Evolutionary conservation across 2,329 filamentous ascomycete species (phyloP).

Genomic region (Dryadomyces quercus-mongolicae): DNA sequence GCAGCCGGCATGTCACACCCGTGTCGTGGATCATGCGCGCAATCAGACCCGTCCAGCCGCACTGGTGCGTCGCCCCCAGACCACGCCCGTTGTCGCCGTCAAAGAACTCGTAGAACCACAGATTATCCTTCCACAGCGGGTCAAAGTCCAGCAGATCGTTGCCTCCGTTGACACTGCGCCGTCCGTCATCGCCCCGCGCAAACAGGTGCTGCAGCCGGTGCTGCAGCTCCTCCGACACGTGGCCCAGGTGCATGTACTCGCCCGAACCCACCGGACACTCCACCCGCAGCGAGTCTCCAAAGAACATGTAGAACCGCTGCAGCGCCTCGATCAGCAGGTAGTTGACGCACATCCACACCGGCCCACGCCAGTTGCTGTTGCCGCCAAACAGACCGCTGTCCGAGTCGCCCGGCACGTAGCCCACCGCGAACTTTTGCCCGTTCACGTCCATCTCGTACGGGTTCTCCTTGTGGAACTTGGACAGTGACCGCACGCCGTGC

Average conservation of each 20-base stretch:
- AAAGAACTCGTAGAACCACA: conserved; percentile 98
- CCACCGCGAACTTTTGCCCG: conserved; percentile 74
- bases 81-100: conserved; percentile 85
- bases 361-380: conserved; percentile 96
- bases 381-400: conserved; percentile 91
- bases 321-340: conserved; percentile 88
- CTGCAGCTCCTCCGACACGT: conserved; percentile 89
- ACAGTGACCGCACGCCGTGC: conserved; percentile 83
- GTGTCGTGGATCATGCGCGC: conserved; percentile 97
- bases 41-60: conserved; percentile 90
- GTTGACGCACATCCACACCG: conserved; percentile 94
- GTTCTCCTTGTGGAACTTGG: conserved; percentile 79
- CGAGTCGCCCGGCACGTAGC: conserved; percentile 89
- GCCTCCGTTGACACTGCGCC: conserved; percentile 76
- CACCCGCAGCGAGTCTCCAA: conserved; percentile 75
- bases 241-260: conserved; percentile 89
- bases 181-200: conserved; percentile 69
- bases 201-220: conserved; percentile 90
- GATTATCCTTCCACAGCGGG: conserved; percentile 79
- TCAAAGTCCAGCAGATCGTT: conserved; percentile 84
- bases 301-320: conserved; percentile 94
- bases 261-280: conserved; percentile 91
- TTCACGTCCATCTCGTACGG: conserved; percentile 96
- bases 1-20: conserved; percentile 79
- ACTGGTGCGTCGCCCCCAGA: conserved; percentile 85